Base-by-base conservation (phyloP, 2,329 filamentous ascomycete genomes). In the Calycina herbarum region DNA sequence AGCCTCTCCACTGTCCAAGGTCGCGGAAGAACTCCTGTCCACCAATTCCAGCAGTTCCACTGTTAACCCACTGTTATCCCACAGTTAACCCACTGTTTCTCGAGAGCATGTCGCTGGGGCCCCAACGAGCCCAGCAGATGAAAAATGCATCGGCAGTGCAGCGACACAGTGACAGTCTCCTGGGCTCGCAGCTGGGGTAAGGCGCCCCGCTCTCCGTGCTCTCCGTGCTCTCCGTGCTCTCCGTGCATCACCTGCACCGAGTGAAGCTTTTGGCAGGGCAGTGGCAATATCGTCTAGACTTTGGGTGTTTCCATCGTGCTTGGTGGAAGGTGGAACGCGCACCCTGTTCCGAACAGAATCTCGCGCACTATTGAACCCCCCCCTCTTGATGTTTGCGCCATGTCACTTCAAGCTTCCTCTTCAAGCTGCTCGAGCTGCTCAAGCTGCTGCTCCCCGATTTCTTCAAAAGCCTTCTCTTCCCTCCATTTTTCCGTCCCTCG, bases 301-400 rank as follows among this genome's bases (percentile, higher is more conserved):
- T 54, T 24, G 11, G 48, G 48, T 13, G 48, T 54, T 54, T 54
- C 48, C 48, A 24, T 17, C 13, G n/a, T 54, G 20, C 48, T 54
- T 51, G 20, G 20, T 20, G 20, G 20, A 20, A 20, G 45, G 45
- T 51, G 45, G 45, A 27, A 27, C 35, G 35, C 35, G 11, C 35
- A 40, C 35, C 2, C 13, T 40, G 38, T 17, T 40, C 38, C 38
- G 13, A 17, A 2, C 6, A 15, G 35, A 38, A 38, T 11, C n/a
- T 20, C n/a, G 1, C 42, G n/a, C 42, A 48, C 17, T n/a, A 48
- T 48, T 51, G 45, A 24, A 11, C 45, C 35, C 20, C 61, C 27
- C 27, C 61, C 40, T 57, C 61, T 63, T 42, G 11, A 63, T 63
- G 62, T 59, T 59, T 51, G 54, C 62, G 56, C 54, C 20, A 63